These are phyloP conservation scores for Acanthamoeba sp. DNA, from an alignment of 208 protist species.

Conservation along the genomic window DNA sequence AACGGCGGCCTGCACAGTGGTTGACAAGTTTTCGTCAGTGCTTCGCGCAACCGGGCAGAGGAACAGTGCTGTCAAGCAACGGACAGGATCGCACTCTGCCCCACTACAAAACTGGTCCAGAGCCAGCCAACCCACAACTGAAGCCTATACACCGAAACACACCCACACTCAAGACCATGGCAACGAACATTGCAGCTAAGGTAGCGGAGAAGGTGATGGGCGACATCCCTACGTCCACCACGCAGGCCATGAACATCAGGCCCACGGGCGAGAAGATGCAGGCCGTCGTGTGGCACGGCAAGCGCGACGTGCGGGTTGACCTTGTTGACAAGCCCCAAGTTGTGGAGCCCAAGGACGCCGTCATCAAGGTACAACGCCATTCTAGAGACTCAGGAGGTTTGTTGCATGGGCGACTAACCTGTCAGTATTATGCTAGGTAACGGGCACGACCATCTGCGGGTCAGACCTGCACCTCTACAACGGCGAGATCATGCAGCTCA, in stretches of 20 bases:
- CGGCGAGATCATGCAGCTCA: slow-evolving; percentile 80
- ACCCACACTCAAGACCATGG: not conserved
- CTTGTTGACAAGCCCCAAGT: slow-evolving; percentile 70
- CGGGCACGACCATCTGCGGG: slow-evolving; percentile 81
- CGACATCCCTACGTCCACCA: not conserved
- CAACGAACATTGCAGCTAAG: not conserved
- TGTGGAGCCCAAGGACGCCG: slow-evolving; percentile 77
- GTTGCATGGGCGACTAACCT: not conserved
- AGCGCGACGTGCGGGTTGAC: slow-evolving; percentile 65
- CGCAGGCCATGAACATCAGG: not conserved
- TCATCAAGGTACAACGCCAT: slow-evolving; percentile 32
- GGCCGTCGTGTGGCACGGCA: slow-evolving; percentile 74
- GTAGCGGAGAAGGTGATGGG: slow-evolving; percentile 20
- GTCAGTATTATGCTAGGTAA: slow-evolving; percentile 4
- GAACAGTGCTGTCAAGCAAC: no score
- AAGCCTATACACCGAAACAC: not conserved
- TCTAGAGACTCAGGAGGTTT: not conserved
- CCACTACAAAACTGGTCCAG: no score
- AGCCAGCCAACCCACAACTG: not conserved
- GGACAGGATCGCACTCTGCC: no score
- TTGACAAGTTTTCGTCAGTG: no score
- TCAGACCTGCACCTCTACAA: slow-evolving; percentile 85
- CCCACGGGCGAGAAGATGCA: slow-evolving; percentile 75
- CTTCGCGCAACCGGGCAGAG: no score
- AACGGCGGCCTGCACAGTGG: no score